A percentile compares a stretch with the other conserved stretches of the same genome.
Conservation (phyloP, 345 rosid species). For the Aurinia saxatilis region DNA sequence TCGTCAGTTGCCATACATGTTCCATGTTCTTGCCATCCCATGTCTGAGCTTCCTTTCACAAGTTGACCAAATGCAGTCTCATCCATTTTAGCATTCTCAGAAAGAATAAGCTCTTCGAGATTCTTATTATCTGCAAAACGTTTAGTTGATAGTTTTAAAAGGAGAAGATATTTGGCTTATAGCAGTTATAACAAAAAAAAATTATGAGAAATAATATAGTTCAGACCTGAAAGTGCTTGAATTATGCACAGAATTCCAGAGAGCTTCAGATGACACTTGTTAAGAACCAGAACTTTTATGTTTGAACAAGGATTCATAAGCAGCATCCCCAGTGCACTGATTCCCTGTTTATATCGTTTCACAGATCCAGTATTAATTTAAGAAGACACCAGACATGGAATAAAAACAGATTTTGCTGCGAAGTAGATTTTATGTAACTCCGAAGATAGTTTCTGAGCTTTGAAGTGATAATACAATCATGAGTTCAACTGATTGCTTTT, state of each 20-base stretch:
- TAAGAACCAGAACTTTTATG: slow-evolving; percentile 51
- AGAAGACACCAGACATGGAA: slow-evolving; percentile 5
- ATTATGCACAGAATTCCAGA: slow-evolving; percentile 55
- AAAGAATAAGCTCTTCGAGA: slow-evolving; percentile 73
- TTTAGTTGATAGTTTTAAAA: background rate
- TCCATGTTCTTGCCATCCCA: slow-evolving; percentile 13
- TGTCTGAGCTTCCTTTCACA: slow-evolving; percentile 20
- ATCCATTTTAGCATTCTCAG: slow-evolving; percentile 39
- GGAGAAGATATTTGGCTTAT: background rate
- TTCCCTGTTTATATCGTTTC: slow-evolving; percentile 44
- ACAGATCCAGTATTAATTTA: background rate
- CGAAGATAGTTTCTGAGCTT: background rate
- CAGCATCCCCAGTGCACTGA: slow-evolving; percentile 45
- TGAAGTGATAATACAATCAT: background rate
- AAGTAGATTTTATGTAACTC: background rate
- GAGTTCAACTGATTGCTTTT: background rate
- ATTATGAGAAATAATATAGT: background rate
- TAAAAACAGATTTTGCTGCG: background rate
- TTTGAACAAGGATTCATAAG: slow-evolving; percentile 55
- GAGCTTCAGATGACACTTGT: slow-evolving; percentile 73
- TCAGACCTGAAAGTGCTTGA: slow-evolving; percentile 67
- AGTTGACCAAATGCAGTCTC: slow-evolving; percentile 17
- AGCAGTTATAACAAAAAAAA: background rate
- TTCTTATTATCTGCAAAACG: slow-evolving; percentile 46
- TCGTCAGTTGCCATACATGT: background rate